Conservation (phyloP, 2,329 filamentous ascomycete genomes). For the Fusarium penzigii region DNA sequence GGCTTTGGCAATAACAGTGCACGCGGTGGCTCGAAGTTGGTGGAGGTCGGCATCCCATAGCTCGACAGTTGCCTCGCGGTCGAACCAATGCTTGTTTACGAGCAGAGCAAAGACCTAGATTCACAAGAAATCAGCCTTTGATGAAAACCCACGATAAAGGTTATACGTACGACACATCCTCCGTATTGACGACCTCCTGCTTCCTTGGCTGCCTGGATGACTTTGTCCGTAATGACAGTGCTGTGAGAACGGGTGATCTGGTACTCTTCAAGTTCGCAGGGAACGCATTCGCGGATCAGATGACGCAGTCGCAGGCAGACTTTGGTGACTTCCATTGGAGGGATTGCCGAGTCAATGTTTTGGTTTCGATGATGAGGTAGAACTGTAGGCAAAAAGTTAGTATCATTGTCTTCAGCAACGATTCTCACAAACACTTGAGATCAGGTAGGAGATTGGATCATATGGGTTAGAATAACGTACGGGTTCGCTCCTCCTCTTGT, state of each 20-base stretch:
- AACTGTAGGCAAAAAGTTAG: slow-evolving; percentile 45
- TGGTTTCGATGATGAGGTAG: slow-evolving; percentile 64
- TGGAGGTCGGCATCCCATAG: slow-evolving; percentile 92
- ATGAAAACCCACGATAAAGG: background rate
- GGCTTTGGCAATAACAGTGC: slow-evolving; percentile 88
- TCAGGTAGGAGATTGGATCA: background rate
- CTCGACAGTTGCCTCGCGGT: slow-evolving; percentile 74
- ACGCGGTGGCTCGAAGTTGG: slow-evolving; percentile 74
- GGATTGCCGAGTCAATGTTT: slow-evolving; percentile 64
- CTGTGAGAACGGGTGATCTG: slow-evolving; percentile 80
- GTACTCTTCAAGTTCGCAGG: slow-evolving; percentile 82
- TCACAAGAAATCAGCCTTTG: background rate
- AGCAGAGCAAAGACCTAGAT: slow-evolving; percentile 70
- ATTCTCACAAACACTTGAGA: background rate
- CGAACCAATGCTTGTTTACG: slow-evolving; percentile 73
- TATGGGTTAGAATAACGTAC: slow-evolving; percentile 35
- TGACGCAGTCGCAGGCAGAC: slow-evolving; percentile 87
- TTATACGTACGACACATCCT: slow-evolving; percentile 65
- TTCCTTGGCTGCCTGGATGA: slow-evolving; percentile 77
- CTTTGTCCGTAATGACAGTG: slow-evolving; percentile 76
- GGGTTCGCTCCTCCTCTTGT: slow-evolving; percentile 46
- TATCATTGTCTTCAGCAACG: background rate
- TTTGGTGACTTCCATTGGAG: slow-evolving; percentile 81
- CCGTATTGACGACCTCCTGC: slow-evolving; percentile 75
- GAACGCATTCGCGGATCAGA: slow-evolving; percentile 84